phyloP scores from a whole-genome alignment of 345 rosid species.

The Bretschneidera sinensis region DNA sequence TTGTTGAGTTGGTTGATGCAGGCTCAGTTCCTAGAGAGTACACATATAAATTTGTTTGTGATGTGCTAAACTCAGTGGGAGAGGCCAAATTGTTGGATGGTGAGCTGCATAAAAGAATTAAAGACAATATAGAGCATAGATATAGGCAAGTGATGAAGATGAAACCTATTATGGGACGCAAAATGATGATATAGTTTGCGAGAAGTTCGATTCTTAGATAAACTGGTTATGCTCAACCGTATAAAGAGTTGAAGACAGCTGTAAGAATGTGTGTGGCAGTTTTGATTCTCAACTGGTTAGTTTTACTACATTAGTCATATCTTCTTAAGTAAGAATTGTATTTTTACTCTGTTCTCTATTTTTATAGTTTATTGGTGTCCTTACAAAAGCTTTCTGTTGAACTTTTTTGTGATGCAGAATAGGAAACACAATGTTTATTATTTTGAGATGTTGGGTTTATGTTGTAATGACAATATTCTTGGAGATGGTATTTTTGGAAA shows the following conservation, averaged over 20 bases:
- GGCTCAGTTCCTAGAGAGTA: conserved; percentile 80
- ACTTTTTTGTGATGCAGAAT: too few relatives aligned
- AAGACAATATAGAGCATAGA: conserved; percentile 47
- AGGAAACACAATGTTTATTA: too few relatives aligned
- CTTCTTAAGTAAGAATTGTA: neutral
- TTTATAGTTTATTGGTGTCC: neutral
- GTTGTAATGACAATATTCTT: too few relatives aligned
- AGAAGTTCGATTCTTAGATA: neutral
- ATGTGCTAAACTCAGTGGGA: conserved; percentile 40
- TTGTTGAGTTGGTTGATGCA: conserved; percentile 60
- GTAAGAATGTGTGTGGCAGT: neutral
- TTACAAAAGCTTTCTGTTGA: too few relatives aligned
- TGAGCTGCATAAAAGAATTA: conserved; percentile 41
- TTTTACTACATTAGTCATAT: too few relatives aligned
- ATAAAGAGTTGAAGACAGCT: neutral
- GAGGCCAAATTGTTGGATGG: conserved; percentile 29
- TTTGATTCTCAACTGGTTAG: neutral
- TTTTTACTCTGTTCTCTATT: too few relatives aligned
- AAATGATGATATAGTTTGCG: conserved; percentile 2
- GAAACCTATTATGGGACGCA: conserved; percentile 45
- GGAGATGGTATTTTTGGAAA: too few relatives aligned
- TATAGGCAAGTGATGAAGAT: conserved; percentile 47
- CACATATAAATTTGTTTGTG: conserved; percentile 66
- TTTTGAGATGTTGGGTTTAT: too few relatives aligned
- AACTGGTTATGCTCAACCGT: neutral